These are phyloP conservation scores for Candida sithepensis DNA, from an alignment of 805 yeast species.

Conservation along the genomic window DNA sequence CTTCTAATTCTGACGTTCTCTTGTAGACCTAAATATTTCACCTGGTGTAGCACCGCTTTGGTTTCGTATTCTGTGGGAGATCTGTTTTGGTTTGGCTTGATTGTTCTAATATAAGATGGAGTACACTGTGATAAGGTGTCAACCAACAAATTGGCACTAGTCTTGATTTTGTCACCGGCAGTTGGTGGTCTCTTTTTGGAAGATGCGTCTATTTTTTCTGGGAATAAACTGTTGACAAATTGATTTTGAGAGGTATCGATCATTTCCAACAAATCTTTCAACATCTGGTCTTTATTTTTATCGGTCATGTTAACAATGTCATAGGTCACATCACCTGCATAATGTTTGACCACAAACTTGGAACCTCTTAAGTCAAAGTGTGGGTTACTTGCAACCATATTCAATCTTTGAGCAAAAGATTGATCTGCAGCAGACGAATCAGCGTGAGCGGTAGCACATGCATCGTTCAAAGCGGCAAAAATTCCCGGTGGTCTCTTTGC, in stretches of 20 bases:
- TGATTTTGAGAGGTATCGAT: conserved; percentile 65
- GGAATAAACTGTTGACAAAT: conserved; percentile 60
- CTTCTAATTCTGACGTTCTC: conserved; percentile 97
- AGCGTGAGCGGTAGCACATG: conserved; percentile 98
- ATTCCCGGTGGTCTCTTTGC: conserved; percentile 93
- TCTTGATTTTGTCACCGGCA: conserved; percentile 91
- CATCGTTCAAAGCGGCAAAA: conserved; percentile 94
- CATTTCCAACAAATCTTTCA: conserved; percentile 81
- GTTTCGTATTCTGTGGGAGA: conserved; percentile 88
- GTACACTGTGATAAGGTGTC: conserved; percentile 86
- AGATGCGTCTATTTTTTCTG: conserved; percentile 59
- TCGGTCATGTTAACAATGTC: conserved; percentile 90
- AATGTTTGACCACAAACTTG: conserved; percentile 89
- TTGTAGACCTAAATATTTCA: conserved; percentile 91
- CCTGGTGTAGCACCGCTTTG: conserved; percentile 89
- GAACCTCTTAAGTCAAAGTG: conserved; percentile 87
- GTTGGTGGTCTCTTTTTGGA: conserved; percentile 86
- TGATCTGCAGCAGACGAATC: conserved; percentile 96
- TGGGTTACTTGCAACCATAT: conserved; percentile 74
- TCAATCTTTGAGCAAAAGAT: conserved; percentile 87
- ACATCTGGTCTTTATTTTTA: conserved; percentile 91
- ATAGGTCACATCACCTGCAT: conserved; percentile 97
- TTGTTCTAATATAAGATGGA: conserved; percentile 96
- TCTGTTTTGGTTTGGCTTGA: conserved; percentile 92
- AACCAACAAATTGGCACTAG: conserved; percentile 85